phyloP scores from a whole-genome alignment of 2,329 filamentous ascomycete species.

The Fusarium nygamai region DNA sequence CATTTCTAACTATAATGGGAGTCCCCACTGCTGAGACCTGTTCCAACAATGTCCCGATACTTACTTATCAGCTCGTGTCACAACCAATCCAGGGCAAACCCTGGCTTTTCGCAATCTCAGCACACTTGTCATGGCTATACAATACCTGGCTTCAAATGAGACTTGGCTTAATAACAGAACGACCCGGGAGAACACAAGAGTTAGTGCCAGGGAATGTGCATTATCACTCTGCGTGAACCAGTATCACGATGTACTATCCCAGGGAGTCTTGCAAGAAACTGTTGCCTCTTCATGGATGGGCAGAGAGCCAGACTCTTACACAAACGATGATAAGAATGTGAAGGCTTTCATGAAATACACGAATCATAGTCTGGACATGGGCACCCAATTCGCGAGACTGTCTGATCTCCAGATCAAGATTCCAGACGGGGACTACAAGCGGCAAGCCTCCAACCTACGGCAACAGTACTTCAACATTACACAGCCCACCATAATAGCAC shows the following conservation, averaged over 20 bases:
- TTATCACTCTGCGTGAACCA: slow-evolving; percentile 20
- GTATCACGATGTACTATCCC: not conserved
- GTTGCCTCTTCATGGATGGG: not conserved
- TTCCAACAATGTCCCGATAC: not conserved
- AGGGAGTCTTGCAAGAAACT: slow-evolving; percentile 1
- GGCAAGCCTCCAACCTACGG: not conserved
- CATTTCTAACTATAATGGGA: slow-evolving; percentile 2
- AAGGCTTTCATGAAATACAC: not conserved
- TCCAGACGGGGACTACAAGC: not conserved
- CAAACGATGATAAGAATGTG: rapidly evolving
- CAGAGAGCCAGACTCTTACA: not conserved
- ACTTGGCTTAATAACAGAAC: slow-evolving; percentile 2
- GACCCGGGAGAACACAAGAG: not conserved
- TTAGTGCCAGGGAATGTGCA: slow-evolving; percentile 8
- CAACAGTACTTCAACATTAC: slow-evolving; percentile 14
- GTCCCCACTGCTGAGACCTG: not conserved
- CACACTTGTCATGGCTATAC: slow-evolving; percentile 13
- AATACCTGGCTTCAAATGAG: not conserved
- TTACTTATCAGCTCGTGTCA: not conserved
- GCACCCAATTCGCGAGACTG: not conserved
- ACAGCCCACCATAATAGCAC: not conserved
- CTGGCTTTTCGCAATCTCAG: not conserved
- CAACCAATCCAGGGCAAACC: slow-evolving; percentile 13
- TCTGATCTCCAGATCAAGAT: slow-evolving; percentile 16
- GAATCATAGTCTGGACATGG: slow-evolving; percentile 6